phyloP scores from a whole-genome alignment of 2,329 filamentous ascomycete species.

The Pseudogymnoascus sp. region DNA sequence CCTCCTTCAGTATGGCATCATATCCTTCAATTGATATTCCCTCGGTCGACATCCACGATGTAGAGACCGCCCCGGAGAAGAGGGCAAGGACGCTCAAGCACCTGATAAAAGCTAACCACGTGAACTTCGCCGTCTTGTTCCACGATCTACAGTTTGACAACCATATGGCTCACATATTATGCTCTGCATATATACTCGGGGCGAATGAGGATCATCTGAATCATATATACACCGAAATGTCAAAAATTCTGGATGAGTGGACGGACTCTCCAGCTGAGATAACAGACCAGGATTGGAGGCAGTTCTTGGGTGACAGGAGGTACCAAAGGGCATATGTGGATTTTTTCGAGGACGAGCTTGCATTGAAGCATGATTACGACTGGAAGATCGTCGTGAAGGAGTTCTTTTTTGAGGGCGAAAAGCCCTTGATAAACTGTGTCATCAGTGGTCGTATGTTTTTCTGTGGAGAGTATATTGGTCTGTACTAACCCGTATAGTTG shows the following conservation, averaged over 20 bases:
- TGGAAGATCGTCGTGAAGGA: constrained; percentile 71
- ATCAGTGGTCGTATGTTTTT: constrained; percentile 63
- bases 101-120: constrained; percentile 82
- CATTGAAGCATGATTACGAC: constrained; percentile 61
- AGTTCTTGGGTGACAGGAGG: constrained; percentile 66
- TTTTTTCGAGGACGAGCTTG: constrained; percentile 89
- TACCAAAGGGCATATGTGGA: constrained; percentile 90
- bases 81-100: constrained; percentile 79
- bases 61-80: constrained; percentile 74
- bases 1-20: constrained; percentile 21
- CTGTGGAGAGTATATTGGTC: constrained; percentile 13
- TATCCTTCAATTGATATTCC: constrained; percentile 46
- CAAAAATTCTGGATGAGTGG: constrained; percentile 69
- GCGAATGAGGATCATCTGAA: constrained; percentile 65
- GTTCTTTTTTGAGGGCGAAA: constrained; percentile 64
- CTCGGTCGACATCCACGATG: constrained; percentile 63
- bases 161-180: constrained; percentile 71
- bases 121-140: constrained; percentile 77
- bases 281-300: constrained; percentile 73
- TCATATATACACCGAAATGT: constrained; percentile 69
- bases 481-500: constrained; percentile 47
- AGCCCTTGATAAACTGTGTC: constrained; percentile 73
- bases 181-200: constrained; percentile 78
- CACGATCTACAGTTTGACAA: constrained; percentile 70
- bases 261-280: constrained; percentile 76